These are phyloP conservation scores for Ogataea neopini DNA, from an alignment of 805 yeast species.

Conservation along the genomic window DNA sequence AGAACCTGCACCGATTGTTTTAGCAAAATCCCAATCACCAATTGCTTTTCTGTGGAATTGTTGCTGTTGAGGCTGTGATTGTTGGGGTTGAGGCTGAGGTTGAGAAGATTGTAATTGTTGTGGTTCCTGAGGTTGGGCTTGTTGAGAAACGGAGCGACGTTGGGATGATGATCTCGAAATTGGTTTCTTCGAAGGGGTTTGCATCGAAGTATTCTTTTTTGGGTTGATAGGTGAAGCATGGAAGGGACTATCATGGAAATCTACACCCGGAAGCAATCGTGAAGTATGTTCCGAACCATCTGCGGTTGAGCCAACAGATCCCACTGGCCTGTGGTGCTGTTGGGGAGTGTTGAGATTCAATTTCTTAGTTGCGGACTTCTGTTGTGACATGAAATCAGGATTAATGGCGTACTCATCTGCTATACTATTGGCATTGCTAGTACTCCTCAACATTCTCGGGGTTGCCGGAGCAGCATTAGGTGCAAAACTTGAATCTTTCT, in stretches of 20 bases:
- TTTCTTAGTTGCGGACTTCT: conserved; percentile 25
- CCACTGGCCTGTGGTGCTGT: conserved; percentile 19
- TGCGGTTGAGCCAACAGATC: conserved; percentile 6
- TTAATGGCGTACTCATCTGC: conserved; percentile 28
- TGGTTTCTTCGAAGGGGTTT: conserved; percentile 21
- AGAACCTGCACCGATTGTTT: conserved; percentile 96
- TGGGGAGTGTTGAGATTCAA: conserved; percentile 19
- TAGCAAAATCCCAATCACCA: conserved; percentile 96
- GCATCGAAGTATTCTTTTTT: conserved; percentile 17
- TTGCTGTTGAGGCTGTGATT: conserved; percentile 23
- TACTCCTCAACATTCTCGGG: conserved; percentile 66
- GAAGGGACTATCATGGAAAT: conserved; percentile 19
- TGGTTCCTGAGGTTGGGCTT: not conserved
- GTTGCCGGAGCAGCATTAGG: conserved; percentile 58
- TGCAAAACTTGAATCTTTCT: conserved; percentile 14
- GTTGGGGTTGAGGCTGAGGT: too few relatives aligned
- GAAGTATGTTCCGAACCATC: conserved; percentile 13
- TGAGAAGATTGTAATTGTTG: too few relatives aligned
- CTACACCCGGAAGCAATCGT: conserved; percentile 30
- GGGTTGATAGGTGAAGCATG: conserved; percentile 16
- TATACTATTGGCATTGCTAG: conserved; percentile 36
- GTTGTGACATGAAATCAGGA: conserved; percentile 20
- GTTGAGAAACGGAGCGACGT: conserved; percentile 10
- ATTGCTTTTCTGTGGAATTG: conserved; percentile 82
- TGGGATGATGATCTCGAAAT: conserved; percentile 20